These are phyloP conservation scores for Epichloe gansuensis DNA, from an alignment of 2,329 filamentous ascomycete species.

Conservation along the genomic window DNA sequence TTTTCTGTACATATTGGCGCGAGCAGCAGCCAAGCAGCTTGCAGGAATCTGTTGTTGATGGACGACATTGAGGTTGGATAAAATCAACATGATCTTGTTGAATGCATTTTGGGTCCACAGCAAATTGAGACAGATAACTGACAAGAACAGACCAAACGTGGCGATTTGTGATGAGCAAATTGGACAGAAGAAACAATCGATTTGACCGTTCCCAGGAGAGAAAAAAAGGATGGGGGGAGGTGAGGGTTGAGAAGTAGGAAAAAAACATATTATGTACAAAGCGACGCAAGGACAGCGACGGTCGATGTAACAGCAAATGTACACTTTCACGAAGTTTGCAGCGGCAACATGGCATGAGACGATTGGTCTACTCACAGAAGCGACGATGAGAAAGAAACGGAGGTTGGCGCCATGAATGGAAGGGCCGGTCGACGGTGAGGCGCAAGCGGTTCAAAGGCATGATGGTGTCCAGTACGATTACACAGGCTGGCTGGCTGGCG, in stretches of 20 bases:
- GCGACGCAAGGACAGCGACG: background rate
- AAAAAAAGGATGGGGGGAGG: background rate
- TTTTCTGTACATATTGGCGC: background rate
- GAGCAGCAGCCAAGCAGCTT: background rate
- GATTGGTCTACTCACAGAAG: background rate
- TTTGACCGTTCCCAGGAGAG: background rate
- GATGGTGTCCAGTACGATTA: background rate
- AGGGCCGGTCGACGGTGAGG: background rate
- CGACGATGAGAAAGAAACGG: background rate
- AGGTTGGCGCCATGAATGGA: background rate
- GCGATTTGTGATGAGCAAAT: slow-evolving; percentile 1
- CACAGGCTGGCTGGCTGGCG: slow-evolving; percentile 4
- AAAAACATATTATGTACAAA: background rate
- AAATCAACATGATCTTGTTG: slow-evolving; percentile 2
- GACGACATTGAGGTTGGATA: slow-evolving; percentile 5
- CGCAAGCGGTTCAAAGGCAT: slow-evolving; percentile 1
- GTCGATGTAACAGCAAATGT: background rate
- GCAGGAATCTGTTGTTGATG: background rate
- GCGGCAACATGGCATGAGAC: background rate
- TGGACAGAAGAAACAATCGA: background rate
- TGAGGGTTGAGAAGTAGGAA: background rate
- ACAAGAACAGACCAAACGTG: background rate
- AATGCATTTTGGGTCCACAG: slow-evolving; percentile 3
- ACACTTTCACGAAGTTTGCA: background rate
- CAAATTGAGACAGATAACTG: slow-evolving; percentile 2